Evolutionary conservation across 176 grass and related monocot species (phyloP), one percentile per base, ranked within the genome.

Genomic region (Poa annua): DNA sequence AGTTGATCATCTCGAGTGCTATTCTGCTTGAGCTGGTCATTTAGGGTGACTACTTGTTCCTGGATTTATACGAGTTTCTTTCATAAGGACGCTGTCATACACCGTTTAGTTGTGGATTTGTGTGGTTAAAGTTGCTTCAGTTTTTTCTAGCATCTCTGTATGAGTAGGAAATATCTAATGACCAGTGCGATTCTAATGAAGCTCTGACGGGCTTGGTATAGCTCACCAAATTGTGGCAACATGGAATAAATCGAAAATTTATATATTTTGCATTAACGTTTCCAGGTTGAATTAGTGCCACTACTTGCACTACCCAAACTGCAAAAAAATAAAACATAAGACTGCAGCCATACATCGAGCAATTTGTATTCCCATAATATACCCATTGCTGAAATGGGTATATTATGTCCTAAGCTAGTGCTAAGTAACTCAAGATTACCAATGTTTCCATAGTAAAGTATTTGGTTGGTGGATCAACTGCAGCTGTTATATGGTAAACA

Each of bases 91-190:
- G 19, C 10, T 19, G 24, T 0, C 20, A 44, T 4, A 39, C 39
- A 21, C 67, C 9, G 6, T 85, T 81, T 76, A 33, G 11, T 21
- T 76, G 22, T 77, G 42, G 39, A 75, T 57, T 61, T 75, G 39
- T 51, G 61, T 33, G 16, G 1, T 29, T 49, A 36, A 68, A 68
- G 5, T 59, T 59, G 19, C 2, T 75, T 20, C 29, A 32, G 2
- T 29, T 75, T 75, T 50, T 67, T 5, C 53, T 42, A 45, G 62
- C 29, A 5, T 33, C 4, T 41, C 11, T 51, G 16, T 35, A 19
- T 38, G 50, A 61, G 11, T 77, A 35, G 17, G 34, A 62, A 22
- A 6, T 6, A 22, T 88, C 6, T 21, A 34, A 33, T 66, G 44
- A 62, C 14, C 36, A 78, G 36, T 32, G 10, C 36, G 45, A 63